These are phyloP conservation scores for Mariannaea sp. DNA, from an alignment of 2,329 filamentous ascomycete genomes.

Conservation along the genomic window DNA sequence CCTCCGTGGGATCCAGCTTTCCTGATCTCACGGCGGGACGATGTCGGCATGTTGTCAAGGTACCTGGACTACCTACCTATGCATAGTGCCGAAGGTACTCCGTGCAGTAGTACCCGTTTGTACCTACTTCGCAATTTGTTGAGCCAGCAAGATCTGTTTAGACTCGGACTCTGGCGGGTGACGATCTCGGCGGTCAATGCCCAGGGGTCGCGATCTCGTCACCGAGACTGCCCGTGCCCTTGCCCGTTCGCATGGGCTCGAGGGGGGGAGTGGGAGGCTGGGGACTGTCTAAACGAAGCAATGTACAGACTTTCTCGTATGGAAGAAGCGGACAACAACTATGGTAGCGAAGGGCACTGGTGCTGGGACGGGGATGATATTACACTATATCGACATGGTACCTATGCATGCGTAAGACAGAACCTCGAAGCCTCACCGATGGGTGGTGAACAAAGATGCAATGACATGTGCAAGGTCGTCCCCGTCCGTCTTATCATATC, in stretches of 20 bases:
- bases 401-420: too few relatives aligned
- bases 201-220: neutral
- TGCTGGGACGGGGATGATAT: conserved; percentile 3
- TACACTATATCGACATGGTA: too few relatives aligned
- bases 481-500: neutral
- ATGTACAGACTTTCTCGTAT: too few relatives aligned
- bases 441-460: neutral
- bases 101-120: too few relatives aligned
- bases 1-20: conserved; percentile 33
- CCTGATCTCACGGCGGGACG: conserved; percentile 19
- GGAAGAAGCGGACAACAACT: too few relatives aligned
- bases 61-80: too few relatives aligned
- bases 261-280: too few relatives aligned
- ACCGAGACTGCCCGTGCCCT: conserved; percentile 12
- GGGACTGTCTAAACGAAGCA: too few relatives aligned
- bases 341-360: too few relatives aligned
- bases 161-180: conserved; percentile 22
- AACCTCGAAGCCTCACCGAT: neutral
- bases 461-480: neutral
- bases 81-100: too few relatives aligned
- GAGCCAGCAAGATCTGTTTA: too few relatives aligned
- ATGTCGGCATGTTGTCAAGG: conserved; percentile 4
- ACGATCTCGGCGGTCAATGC: conserved; percentile 35
- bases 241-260: too few relatives aligned
- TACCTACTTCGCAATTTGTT: neutral